A percentile compares a stretch with the other conserved stretches of the same genome.
phyloP scores from a whole-genome alignment of 108 stramenopile genomes.

The Nitzschia palea region DNA sequence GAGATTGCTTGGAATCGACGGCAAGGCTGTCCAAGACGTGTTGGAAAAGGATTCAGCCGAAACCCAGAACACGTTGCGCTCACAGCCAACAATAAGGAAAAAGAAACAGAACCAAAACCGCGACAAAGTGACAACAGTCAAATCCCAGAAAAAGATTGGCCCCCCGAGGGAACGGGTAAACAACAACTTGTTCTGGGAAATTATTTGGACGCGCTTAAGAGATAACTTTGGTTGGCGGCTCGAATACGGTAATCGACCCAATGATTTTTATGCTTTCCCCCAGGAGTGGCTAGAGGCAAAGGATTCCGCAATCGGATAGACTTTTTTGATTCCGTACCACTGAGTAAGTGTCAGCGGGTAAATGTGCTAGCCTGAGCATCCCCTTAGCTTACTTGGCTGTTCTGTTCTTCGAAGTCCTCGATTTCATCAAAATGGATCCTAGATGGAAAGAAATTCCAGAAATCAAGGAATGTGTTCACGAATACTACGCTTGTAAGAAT shows the following conservation, averaged over 20 bases:
- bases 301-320: conserved; percentile 37
- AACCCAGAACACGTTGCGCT: no score
- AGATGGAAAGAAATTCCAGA: conserved; percentile 17
- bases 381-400: neutral
- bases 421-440: conserved; percentile 20
- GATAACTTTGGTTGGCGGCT: conserved; percentile 27
- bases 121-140: no score
- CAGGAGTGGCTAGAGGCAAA: conserved; percentile 35
- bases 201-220: conserved; percentile 26
- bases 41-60: no score
- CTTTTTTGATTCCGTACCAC: conserved; percentile 36
- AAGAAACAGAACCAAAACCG: no score
- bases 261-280: conserved; percentile 39
- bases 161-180: neutral
- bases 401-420: conserved; percentile 2
- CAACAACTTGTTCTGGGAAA: conserved; percentile 18
- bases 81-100: no score
- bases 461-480: conserved; percentile 12
- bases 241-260: conserved; percentile 27
- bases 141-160: neutral
- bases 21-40: no score
- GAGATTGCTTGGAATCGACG: neutral
- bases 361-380: neutral
- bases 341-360: neutral
- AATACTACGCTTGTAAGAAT: conserved; percentile 4